These are phyloP conservation scores for Scheffersomyces titani DNA, from an alignment of 1,139 yeast genomes.

Conservation along the genomic window DNA sequence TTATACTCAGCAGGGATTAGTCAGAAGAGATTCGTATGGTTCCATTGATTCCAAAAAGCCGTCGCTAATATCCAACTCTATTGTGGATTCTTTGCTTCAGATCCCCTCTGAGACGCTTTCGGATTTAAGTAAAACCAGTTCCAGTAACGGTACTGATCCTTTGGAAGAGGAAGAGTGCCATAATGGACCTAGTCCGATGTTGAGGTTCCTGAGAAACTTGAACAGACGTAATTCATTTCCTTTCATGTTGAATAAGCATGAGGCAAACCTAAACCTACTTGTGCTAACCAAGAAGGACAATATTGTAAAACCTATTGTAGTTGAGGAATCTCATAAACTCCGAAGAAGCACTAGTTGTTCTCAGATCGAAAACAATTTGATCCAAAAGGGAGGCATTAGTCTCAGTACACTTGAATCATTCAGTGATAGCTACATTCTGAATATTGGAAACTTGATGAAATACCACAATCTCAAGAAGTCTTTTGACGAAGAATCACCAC, in stretches of 20 bases:
- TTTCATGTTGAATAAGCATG: slow-evolving; percentile 20
- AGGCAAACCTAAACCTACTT: slow-evolving; percentile 32
- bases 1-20: neutral
- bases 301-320: neutral
- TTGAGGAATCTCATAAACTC: slow-evolving; percentile 1
- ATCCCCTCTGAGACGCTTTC: slow-evolving; percentile 10
- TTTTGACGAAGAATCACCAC: slow-evolving; percentile 8
- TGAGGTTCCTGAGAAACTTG: slow-evolving; percentile 24
- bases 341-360: slow-evolving; percentile 45
- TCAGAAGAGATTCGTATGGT: neutral
- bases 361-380: slow-evolving; percentile 37
- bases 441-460: slow-evolving; percentile 23
- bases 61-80: slow-evolving; percentile 3
- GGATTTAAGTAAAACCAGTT: neutral
- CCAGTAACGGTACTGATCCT: neutral
- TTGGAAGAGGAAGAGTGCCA: neutral
- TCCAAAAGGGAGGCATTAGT: slow-evolving; percentile 5
- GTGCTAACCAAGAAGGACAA: slow-evolving; percentile 19
- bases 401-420: slow-evolving; percentile 1
- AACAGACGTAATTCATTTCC: slow-evolving; percentile 52
- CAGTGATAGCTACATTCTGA: slow-evolving; percentile 11
- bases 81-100: slow-evolving; percentile 15
- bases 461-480: slow-evolving; percentile 20
- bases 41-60: neutral
- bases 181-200: slow-evolving; percentile 9